phyloP scores from a whole-genome alignment of 768 basidiomycete genomes.

The Tylopilus felleus region DNA sequence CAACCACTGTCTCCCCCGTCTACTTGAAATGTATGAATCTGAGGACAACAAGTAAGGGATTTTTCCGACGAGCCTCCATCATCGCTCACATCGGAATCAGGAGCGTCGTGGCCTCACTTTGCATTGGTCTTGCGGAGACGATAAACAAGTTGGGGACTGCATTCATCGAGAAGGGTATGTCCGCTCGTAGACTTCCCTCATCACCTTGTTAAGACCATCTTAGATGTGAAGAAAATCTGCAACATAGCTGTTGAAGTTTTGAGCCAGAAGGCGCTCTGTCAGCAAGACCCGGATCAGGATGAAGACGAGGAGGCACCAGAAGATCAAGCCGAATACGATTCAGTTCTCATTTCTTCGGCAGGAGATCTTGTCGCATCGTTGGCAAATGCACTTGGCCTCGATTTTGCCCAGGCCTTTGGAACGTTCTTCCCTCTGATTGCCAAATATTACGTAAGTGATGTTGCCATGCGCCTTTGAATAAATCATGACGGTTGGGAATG shows the following conservation, averaged over 20 bases:
- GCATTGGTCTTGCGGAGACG: constrained; percentile 85
- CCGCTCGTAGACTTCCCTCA: not conserved
- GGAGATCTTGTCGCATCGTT: constrained; percentile 91
- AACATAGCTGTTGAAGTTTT: constrained; percentile 81
- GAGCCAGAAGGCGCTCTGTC: constrained; percentile 93
- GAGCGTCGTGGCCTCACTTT: constrained; percentile 83
- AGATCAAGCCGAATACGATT: constrained; percentile 94
- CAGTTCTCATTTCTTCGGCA: constrained; percentile 90
- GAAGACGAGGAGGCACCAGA: constrained; percentile 82
- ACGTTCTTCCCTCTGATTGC: constrained; percentile 88
- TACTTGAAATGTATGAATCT: constrained; percentile 86
- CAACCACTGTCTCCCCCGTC: constrained; percentile 63
- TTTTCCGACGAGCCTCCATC: not conserved
- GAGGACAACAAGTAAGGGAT: constrained; percentile 94
- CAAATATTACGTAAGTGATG: constrained; percentile 79
- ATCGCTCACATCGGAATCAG: constrained; percentile 40
- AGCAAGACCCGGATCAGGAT: constrained; percentile 93
- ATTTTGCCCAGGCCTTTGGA: constrained; percentile 78
- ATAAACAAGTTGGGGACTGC: constrained; percentile 90
- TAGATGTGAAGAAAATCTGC: constrained; percentile 76
- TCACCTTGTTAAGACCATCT: constrained; percentile 4
- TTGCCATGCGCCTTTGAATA: not conserved
- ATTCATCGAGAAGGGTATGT: constrained; percentile 75
- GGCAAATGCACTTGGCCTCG: constrained; percentile 78
- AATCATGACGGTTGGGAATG: not conserved